Evolutionary conservation across 495 filamentous ascomycete species (phyloP).

Genomic region (Neurospora africana): DNA sequence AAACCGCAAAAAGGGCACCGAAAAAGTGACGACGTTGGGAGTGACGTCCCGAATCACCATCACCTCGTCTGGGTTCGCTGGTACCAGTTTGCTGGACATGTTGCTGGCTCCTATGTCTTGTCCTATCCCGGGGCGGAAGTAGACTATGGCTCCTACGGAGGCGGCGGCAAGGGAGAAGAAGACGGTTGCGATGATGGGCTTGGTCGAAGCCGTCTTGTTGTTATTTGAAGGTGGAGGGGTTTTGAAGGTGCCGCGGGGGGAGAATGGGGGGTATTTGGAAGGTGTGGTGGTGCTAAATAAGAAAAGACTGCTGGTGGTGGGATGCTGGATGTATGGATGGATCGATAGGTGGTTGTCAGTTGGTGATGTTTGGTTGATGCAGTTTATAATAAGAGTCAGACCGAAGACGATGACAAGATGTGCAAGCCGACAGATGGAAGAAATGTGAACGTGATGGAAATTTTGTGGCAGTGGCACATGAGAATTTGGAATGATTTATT

Average conservation of each 20-base stretch:
- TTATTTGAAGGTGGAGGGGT: not conserved
- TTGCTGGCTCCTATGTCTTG: not conserved
- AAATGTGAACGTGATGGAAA: not conserved
- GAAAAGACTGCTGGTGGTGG: not conserved
- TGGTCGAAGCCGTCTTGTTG: not conserved
- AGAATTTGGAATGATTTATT: not conserved
- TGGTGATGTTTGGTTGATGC: not conserved
- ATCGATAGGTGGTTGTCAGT: not conserved
- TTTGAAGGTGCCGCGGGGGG: not conserved
- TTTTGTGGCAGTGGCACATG: not conserved
- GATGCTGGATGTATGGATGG: not conserved
- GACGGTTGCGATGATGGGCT: not conserved
- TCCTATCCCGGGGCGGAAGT: not conserved
- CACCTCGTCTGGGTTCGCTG: constrained; percentile 56
- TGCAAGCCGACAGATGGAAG: not conserved
- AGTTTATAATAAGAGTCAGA: not conserved
- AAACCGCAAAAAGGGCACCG: constrained; percentile 75
- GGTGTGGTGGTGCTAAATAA: not conserved
- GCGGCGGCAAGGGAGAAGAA: not conserved
- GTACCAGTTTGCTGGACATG: constrained; percentile 39
- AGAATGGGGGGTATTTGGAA: not conserved
- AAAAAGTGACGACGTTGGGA: constrained; percentile 70
- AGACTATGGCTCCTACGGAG: not conserved
- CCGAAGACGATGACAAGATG: not conserved
- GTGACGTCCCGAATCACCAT: constrained; percentile 83